Conservation (phyloP, 2,329 filamentous ascomycete genomes). For the Sclerotiophoma versabilis region DNA sequence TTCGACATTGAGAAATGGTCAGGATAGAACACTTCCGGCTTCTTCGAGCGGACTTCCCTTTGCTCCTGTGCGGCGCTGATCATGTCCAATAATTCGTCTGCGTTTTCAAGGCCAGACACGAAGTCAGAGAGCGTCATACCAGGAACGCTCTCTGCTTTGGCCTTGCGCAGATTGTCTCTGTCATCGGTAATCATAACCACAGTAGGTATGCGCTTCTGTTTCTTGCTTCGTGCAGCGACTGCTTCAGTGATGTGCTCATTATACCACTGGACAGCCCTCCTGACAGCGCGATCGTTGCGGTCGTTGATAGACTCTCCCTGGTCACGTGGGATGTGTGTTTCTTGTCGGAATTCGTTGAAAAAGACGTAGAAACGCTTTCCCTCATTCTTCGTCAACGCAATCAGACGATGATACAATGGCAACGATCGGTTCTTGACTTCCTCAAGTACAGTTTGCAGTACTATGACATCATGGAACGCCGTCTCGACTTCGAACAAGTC, state of each 20-base stretch:
- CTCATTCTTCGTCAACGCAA: constrained; percentile 90
- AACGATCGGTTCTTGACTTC: constrained; percentile 93
- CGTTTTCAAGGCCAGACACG: constrained; percentile 82
- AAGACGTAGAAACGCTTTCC: constrained; percentile 99
- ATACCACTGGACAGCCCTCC: constrained; percentile 90
- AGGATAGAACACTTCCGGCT: constrained; percentile 78
- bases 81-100: constrained; percentile 89
- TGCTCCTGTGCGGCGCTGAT: constrained; percentile 80
- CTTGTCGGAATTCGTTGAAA: constrained; percentile 96
- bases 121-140: constrained; percentile 75
- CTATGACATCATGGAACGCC: constrained; percentile 95
- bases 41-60: constrained; percentile 68
- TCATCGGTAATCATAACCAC: constrained; percentile 96
- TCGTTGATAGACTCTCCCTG: constrained; percentile 91
- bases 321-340: constrained; percentile 82
- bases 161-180: constrained; percentile 83
- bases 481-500: constrained; percentile 92
- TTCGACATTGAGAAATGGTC: constrained; percentile 90
- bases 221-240: constrained; percentile 60
- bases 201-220: constrained; percentile 67
- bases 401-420: constrained; percentile 91
- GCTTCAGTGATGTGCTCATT: constrained; percentile 76
- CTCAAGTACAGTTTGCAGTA: constrained; percentile 94
- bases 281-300: constrained; percentile 90
- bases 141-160: constrained; percentile 75